Evolutionary conservation across 169 alveolate genomes (phyloP).

Genomic region (Plasmodium gaboni): DNA sequence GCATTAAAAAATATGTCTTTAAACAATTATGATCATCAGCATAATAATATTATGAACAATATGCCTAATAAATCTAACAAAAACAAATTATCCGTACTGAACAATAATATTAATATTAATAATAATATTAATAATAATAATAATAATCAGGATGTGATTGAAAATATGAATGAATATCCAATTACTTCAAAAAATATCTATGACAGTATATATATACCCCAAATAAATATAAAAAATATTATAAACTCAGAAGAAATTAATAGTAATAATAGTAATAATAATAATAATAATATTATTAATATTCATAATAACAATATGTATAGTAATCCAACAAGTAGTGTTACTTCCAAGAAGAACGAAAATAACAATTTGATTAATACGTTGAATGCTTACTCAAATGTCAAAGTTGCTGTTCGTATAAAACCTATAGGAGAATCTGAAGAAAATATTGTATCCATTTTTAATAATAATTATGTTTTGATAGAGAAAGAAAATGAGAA

Average conservation of each 20-base stretch:
- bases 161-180: slow-evolving; percentile 53
- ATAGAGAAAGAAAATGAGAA: slow-evolving; percentile 74
- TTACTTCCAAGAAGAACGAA: not conserved
- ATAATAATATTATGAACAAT: slow-evolving; percentile 1
- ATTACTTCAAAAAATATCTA: slow-evolving; percentile 71
- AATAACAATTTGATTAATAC: slow-evolving; percentile 39
- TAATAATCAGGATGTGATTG: slow-evolving; percentile 13
- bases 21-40: slow-evolving; percentile 2
- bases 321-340: not conserved
- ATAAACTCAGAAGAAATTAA: not conserved
- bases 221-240: slow-evolving; percentile 50
- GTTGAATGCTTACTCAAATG: slow-evolving; percentile 64
- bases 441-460: slow-evolving; percentile 70
- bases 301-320: not conserved
- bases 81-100: slow-evolving; percentile 13
- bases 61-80: slow-evolving; percentile 11
- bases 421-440: slow-evolving; percentile 55
- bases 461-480: slow-evolving; percentile 68
- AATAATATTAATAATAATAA: not conserved
- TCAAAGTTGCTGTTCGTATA: slow-evolving; percentile 74
- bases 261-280: not conserved
- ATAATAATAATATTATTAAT: not conserved
- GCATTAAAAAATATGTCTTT: not conserved
- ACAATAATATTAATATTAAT: not conserved
- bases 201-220: slow-evolving; percentile 76